Conservation (phyloP, 1,139 yeast species). For the Candida tunisiensis region DNA sequence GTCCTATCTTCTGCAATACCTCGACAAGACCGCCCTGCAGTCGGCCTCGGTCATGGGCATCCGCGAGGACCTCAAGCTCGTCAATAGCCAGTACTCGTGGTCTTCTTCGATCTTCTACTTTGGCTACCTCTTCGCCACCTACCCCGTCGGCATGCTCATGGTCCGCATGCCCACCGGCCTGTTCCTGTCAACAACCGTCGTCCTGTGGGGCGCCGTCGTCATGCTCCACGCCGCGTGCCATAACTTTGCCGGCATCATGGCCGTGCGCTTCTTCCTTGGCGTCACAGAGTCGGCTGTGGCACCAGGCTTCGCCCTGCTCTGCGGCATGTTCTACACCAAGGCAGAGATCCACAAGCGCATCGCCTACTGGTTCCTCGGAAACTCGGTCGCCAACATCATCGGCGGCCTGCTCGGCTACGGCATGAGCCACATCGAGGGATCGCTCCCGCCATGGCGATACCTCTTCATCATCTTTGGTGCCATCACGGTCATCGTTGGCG, state of each 20-base stretch:
- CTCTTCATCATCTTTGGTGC: constrained; percentile 30
- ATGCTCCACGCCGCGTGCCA: constrained; percentile 20
- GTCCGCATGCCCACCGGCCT: constrained; percentile 18
- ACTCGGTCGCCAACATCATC: constrained; percentile 10
- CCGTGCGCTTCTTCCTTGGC: constrained; percentile 36
- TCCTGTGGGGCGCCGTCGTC: constrained; percentile 30
- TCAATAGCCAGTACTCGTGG: constrained; percentile 31
- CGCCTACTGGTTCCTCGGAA: constrained; percentile 8
- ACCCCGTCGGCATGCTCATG: constrained; percentile 29
- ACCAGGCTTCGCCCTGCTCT: constrained; percentile 42
- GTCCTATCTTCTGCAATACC: constrained; percentile 1
- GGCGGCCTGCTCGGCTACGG: constrained; percentile 9
- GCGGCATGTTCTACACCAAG: constrained; percentile 36
- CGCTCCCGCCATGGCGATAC: constrained; percentile 24
- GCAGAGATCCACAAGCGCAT: constrained; percentile 27
- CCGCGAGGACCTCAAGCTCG: constrained; percentile 18
- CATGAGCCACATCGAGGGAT: constrained; percentile 10
- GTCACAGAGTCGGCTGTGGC: constrained; percentile 37
- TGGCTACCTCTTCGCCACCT: constrained; percentile 29
- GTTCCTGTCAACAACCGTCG: constrained; percentile 12
- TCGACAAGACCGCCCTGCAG: constrained; percentile 25
- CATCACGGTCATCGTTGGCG: constrained; percentile 33
- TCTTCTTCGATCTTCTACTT: constrained; percentile 28
- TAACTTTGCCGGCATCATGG: constrained; percentile 26
- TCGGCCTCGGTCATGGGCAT: constrained; percentile 30